A percentile compares a stretch with the other conserved stretches of the same genome.
These are phyloP conservation scores for Lunasporangiospora selenospora DNA, from an alignment of 192 early-diverging fungal species.

Conservation along the genomic window DNA sequence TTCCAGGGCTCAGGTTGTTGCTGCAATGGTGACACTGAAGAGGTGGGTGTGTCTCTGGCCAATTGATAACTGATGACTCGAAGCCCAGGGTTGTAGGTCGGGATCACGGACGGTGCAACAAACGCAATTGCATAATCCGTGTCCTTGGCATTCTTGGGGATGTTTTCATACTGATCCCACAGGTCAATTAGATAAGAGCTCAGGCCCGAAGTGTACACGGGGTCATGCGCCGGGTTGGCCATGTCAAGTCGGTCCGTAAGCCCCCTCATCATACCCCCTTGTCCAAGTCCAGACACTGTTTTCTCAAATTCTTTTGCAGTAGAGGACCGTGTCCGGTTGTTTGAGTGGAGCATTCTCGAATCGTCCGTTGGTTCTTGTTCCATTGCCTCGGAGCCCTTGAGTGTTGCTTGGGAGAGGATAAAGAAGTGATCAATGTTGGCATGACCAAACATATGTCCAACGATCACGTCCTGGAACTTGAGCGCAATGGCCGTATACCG, in stretches of 20 bases:
- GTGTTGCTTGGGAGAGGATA: constrained; percentile 54
- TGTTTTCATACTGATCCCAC: constrained; percentile 46
- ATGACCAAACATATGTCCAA: constrained; percentile 78
- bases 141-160: constrained; percentile 25
- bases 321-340: neutral
- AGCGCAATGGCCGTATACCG: constrained; percentile 51
- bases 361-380: too few relatives aligned
- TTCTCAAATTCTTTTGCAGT: too few relatives aligned
- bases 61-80: constrained; percentile 64
- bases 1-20: too few relatives aligned
- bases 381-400: neutral
- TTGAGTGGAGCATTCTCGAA: constrained; percentile 19
- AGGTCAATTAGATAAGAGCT: constrained; percentile 49
- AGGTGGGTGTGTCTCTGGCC: neutral
- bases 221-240: too few relatives aligned
- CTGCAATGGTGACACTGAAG: too few relatives aligned
- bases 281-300: too few relatives aligned
- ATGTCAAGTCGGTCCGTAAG: too few relatives aligned
- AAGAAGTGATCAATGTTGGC: constrained; percentile 76
- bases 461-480: constrained; percentile 57
- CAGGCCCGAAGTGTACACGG: constrained; percentile 20
- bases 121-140: constrained; percentile 50
- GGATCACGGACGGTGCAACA: constrained; percentile 70
- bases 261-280: too few relatives aligned
- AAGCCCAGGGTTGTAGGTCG: constrained; percentile 67